Conservation (phyloP, 2,329 filamentous ascomycete species). For the Fusarium sterilihyphosum region DNA sequence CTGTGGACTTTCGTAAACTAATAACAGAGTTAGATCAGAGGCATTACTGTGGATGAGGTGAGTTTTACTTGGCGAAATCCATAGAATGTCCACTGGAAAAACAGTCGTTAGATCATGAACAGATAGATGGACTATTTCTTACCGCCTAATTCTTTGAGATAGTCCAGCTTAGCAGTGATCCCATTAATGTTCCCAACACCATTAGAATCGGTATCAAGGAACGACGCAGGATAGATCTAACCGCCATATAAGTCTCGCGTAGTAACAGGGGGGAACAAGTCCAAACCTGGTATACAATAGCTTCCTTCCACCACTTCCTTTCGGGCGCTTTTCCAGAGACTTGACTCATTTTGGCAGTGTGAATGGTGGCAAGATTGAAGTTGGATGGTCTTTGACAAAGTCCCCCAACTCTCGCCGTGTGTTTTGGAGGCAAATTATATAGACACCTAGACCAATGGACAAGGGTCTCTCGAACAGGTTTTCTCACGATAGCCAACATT, state of each 20-base stretch:
- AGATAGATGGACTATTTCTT: not conserved
- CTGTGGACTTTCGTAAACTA: constrained; percentile 36
- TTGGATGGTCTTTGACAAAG: not conserved
- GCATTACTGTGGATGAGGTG: no score
- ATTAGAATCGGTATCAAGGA: constrained; percentile 64
- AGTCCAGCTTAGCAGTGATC: constrained; percentile 63
- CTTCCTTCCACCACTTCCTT: constrained; percentile 1
- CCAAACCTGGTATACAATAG: not conserved
- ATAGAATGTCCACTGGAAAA: not conserved
- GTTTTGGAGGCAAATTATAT: not conserved
- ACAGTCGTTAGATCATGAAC: not conserved
- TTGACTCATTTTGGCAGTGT: not conserved
- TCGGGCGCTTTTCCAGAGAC: not conserved
- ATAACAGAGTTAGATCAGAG: no score
- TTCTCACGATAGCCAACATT: not conserved
- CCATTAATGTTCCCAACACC: constrained; percentile 63
- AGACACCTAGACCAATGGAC: not conserved
- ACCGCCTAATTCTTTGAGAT: constrained; percentile 42
- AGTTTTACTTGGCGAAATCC: not conserved
- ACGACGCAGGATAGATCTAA: constrained; percentile 66
- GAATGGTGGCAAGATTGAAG: not conserved
- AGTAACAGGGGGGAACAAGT: accelerated
- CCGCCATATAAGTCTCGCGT: accelerated
- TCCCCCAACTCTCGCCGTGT: no score
- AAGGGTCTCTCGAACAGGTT: no score